A percentile compares a stretch with the other conserved stretches of the same genome.
Evolutionary conservation across 169 alveolate genomes (phyloP).

Genomic region (Plasmodium coatneyi): DNA sequence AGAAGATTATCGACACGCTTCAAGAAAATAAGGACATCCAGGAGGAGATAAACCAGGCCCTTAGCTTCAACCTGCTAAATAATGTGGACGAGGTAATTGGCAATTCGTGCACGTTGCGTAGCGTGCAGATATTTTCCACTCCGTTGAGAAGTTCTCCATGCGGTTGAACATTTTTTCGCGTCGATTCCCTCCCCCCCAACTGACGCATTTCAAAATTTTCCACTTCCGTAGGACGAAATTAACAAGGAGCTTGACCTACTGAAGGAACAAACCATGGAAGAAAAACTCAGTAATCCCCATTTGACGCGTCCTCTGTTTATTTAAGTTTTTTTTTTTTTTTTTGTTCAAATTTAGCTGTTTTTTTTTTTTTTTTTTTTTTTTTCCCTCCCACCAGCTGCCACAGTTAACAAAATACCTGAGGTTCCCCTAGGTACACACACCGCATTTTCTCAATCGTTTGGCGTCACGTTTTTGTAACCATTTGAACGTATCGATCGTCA

Average conservation of each 20-base stretch:
- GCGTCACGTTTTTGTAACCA: background rate
- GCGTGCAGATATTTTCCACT: background rate
- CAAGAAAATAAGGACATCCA: slow-evolving; percentile 83
- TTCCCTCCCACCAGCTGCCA: slow-evolving; percentile 1
- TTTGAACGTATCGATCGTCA: background rate
- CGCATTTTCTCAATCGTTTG: background rate
- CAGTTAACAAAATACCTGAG: slow-evolving; percentile 51
- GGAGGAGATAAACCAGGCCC: slow-evolving; percentile 81
- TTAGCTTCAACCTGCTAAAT: slow-evolving; percentile 45
- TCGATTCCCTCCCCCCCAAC: background rate
- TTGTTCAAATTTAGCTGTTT: background rate
- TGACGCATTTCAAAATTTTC: background rate
- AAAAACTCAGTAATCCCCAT: slow-evolving; percentile 45
- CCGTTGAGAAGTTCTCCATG: background rate
- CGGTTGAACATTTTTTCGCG: background rate
- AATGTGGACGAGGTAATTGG: slow-evolving; percentile 69
- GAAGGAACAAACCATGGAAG: slow-evolving; percentile 63
- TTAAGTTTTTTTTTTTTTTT: background rate
- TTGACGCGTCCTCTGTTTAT: background rate
- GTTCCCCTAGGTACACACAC: slow-evolving; percentile 20
- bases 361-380: slow-evolving; percentile 36
- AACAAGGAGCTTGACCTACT: slow-evolving; percentile 63
- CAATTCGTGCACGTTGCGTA: background rate
- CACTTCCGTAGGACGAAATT: slow-evolving; percentile 46
- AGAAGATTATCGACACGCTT: slow-evolving; percentile 81